These are phyloP conservation scores for Solanum rostratum DNA, from an alignment of 257 asterid species.

Conservation along the genomic window DNA sequence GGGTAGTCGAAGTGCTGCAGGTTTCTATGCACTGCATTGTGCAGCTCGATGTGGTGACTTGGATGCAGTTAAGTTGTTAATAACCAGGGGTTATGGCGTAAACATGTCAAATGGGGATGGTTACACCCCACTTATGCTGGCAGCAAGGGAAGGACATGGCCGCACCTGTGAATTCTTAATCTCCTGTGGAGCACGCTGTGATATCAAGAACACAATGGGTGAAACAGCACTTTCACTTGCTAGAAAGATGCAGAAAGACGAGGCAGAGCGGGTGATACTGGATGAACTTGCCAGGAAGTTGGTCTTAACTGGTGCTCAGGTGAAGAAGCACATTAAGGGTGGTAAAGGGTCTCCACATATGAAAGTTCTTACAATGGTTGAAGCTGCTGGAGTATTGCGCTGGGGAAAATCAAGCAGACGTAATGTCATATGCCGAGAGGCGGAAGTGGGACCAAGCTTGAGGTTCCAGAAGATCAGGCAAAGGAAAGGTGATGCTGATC, in stretches of 20 bases:
- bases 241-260: slow-evolving; percentile 16
- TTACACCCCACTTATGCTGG: slow-evolving; percentile 66
- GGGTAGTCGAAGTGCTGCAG: slow-evolving; percentile 45
- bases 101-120: slow-evolving; percentile 49
- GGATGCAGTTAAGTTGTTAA: slow-evolving; percentile 46
- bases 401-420: slow-evolving; percentile 68
- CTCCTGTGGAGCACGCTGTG: slow-evolving; percentile 42
- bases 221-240: slow-evolving; percentile 62
- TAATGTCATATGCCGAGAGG: slow-evolving; percentile 53
- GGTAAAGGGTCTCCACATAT: slow-evolving; percentile 67
- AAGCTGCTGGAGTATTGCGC: slow-evolving; percentile 30
- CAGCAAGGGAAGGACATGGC: slow-evolving; percentile 64
- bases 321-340: slow-evolving; percentile 61
- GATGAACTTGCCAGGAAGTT: slow-evolving; percentile 50
- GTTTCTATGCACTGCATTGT: slow-evolving; percentile 60
- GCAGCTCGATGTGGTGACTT: slow-evolving; percentile 65
- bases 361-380: slow-evolving; percentile 45
- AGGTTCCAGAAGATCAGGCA: slow-evolving; percentile 36
- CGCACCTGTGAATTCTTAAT: slow-evolving; percentile 41
- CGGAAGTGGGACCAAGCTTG: slow-evolving; percentile 47
- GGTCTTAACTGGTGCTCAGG: slow-evolving; percentile 37
- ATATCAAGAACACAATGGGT: slow-evolving; percentile 32
- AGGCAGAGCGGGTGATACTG: slow-evolving; percentile 34
- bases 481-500: slow-evolving; percentile 37
- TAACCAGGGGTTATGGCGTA: slow-evolving; percentile 45